Conservation (phyloP, 805 yeast species). For the Candida odintsovae region DNA sequence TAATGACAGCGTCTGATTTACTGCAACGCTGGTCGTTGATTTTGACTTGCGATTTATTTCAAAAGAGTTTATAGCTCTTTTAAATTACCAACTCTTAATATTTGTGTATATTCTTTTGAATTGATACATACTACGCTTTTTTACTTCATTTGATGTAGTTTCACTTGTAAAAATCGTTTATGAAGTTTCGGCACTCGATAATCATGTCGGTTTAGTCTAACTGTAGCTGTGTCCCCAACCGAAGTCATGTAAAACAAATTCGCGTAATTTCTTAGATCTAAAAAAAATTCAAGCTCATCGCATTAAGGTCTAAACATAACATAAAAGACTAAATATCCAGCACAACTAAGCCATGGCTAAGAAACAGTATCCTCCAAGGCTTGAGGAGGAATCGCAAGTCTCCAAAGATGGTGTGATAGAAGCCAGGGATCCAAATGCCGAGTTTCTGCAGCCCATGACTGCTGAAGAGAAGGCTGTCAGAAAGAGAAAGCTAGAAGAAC, state of each 20-base stretch:
- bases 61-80: no score
- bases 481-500: slow-evolving; percentile 57
- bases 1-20: background rate
- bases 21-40: background rate
- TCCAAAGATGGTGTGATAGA: slow-evolving; percentile 12
- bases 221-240: no score
- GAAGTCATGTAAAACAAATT: no score
- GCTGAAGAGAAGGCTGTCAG: slow-evolving; percentile 57
- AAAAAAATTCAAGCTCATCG: slow-evolving; percentile 14
- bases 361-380: slow-evolving; percentile 31
- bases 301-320: background rate
- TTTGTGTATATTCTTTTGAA: no score
- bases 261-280: no score
- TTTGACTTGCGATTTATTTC: no score
- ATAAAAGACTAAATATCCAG: slow-evolving; percentile 30
- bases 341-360: slow-evolving; percentile 51
- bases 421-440: slow-evolving; percentile 50
- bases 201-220: no score
- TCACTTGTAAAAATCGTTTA: no score
- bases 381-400: slow-evolving; percentile 13
- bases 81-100: no score
- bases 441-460: slow-evolving; percentile 54
- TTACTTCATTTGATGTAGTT: no score
- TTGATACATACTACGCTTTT: no score
- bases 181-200: background rate